A percentile compares a stretch with the other conserved stretches of the same genome.
Evolutionary conservation across 371 early-diverging fungal species (phyloP).

Genomic region (Sporodiniella umbellata): DNA sequence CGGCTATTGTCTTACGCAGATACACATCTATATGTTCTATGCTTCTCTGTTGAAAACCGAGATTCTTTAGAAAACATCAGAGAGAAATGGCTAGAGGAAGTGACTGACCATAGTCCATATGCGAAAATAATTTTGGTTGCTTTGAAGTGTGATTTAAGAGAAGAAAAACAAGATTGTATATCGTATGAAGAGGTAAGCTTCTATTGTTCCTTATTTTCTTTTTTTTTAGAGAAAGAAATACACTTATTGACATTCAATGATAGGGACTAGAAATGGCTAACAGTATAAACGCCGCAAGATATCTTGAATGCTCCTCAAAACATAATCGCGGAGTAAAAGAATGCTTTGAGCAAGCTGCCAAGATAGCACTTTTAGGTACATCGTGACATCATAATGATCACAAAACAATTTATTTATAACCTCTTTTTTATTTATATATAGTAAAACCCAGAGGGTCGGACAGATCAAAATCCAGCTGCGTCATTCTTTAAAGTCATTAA

Average conservation of each 20-base stretch:
- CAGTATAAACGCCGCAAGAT: slow-evolving; percentile 44
- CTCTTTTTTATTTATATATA: background rate
- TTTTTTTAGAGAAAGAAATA: too few relatives aligned
- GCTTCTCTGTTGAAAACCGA: slow-evolving; percentile 57
- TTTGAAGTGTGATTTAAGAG: slow-evolving; percentile 59
- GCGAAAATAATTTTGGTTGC: slow-evolving; percentile 53
- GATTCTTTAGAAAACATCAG: slow-evolving; percentile 59
- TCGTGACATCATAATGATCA: slow-evolving; percentile 2
- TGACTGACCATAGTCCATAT: slow-evolving; percentile 40
- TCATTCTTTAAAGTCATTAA: too few relatives aligned
- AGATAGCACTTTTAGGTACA: slow-evolving; percentile 37
- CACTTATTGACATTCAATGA: background rate
- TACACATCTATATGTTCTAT: slow-evolving; percentile 55
- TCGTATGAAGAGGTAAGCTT: slow-evolving; percentile 44
- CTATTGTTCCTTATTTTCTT: background rate
- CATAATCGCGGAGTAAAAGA: slow-evolving; percentile 52
- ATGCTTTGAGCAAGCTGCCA: slow-evolving; percentile 53
- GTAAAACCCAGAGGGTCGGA: background rate
- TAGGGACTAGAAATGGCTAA: slow-evolving; percentile 46
- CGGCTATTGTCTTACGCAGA: slow-evolving; percentile 55
- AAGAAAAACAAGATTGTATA: slow-evolving; percentile 34
- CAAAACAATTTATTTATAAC: background rate
- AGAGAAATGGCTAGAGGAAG: slow-evolving; percentile 52
- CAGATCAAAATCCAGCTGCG: background rate
- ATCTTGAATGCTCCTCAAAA: slow-evolving; percentile 55